A percentile compares a stretch with the other conserved stretches of the same genome.
Evolutionary conservation across 345 rosid species (phyloP).

Genomic region (Bruguiera sexangula): DNA sequence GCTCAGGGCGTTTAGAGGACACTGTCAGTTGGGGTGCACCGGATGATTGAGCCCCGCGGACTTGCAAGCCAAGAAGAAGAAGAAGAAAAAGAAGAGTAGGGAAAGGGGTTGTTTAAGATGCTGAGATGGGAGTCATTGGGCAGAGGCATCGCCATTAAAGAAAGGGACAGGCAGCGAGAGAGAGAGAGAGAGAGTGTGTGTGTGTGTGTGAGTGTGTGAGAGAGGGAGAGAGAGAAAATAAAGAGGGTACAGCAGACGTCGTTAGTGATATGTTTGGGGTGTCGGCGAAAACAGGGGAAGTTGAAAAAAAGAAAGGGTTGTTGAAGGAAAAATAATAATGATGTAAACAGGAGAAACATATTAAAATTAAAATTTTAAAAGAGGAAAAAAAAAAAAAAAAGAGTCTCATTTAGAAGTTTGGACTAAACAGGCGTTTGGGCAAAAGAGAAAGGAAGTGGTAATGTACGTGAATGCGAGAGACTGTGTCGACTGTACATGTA

Average conservation of each 20-base stretch:
- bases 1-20: conserved; percentile 12
- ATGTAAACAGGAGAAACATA: background rate
- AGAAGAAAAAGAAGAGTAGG: conserved; percentile 12
- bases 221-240: background rate
- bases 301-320: background rate
- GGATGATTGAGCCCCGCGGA: conserved; percentile 24
- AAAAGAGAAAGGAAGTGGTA: background rate
- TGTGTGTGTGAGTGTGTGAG: background rate
- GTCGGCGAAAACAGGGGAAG: conserved; percentile 40
- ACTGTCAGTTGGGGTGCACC: conserved; percentile 24
- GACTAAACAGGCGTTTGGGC: conserved; percentile 11
- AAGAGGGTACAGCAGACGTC: background rate
- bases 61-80: conserved; percentile 18
- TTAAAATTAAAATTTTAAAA: too few relatives aligned
- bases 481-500: too few relatives aligned
- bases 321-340: background rate
- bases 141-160: conserved; percentile 47
- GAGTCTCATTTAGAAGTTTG: conserved; percentile 2
- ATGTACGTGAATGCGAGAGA: too few relatives aligned
- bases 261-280: conserved; percentile 4
- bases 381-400: background rate
- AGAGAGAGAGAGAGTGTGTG: conserved; percentile 16
- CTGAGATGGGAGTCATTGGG: conserved; percentile 28
- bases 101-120: conserved; percentile 5
- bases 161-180: conserved; percentile 36